These are phyloP conservation scores for Trichoderma simmonsii DNA, from an alignment of 2,329 filamentous ascomycete genomes.

Conservation along the genomic window DNA sequence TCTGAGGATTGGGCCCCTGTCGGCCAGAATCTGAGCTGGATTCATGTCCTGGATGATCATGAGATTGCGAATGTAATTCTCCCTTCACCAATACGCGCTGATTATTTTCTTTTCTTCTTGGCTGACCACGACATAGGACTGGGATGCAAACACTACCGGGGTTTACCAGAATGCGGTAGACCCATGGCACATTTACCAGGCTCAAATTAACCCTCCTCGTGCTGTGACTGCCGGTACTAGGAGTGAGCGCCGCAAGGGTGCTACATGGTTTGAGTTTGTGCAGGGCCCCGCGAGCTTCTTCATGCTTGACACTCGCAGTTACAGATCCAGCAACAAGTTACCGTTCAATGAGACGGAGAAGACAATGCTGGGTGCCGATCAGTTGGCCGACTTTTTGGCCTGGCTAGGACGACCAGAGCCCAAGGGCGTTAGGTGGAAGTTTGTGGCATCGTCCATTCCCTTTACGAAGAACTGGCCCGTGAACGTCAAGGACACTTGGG, in stretches of 20 bases:
- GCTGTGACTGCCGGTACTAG: conserved; percentile 49
- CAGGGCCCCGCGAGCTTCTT: conserved; percentile 94
- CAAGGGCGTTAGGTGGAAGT: conserved; percentile 83
- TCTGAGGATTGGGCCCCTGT: conserved; percentile 85
- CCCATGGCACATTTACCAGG: conserved; percentile 85
- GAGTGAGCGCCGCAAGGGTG: conserved; percentile 43
- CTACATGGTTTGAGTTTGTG: conserved; percentile 84
- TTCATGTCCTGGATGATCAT: conserved; percentile 94
- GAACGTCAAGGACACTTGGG: conserved; percentile 88
- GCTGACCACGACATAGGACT: conserved; percentile 56
- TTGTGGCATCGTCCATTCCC: conserved; percentile 84
- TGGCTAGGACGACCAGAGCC: conserved; percentile 74
- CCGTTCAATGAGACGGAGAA: conserved; percentile 64
- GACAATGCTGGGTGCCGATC: conserved; percentile 80
- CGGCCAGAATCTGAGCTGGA: conserved; percentile 83
- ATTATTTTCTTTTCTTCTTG: background rate
- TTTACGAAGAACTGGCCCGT: conserved; percentile 98
- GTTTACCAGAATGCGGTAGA: conserved; percentile 78
- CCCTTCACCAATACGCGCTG: background rate
- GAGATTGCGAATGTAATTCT: conserved; percentile 85
- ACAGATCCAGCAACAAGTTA: conserved; percentile 66
- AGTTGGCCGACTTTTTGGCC: conserved; percentile 73
- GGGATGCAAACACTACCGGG: conserved; percentile 76
- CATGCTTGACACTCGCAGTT: conserved; percentile 86
- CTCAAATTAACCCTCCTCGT: conserved; percentile 74